A percentile compares a stretch with the other conserved stretches of the same genome.
These are phyloP conservation scores for Biscogniauxia marginata DNA, from an alignment of 2,329 filamentous ascomycete species.

Conservation along the genomic window DNA sequence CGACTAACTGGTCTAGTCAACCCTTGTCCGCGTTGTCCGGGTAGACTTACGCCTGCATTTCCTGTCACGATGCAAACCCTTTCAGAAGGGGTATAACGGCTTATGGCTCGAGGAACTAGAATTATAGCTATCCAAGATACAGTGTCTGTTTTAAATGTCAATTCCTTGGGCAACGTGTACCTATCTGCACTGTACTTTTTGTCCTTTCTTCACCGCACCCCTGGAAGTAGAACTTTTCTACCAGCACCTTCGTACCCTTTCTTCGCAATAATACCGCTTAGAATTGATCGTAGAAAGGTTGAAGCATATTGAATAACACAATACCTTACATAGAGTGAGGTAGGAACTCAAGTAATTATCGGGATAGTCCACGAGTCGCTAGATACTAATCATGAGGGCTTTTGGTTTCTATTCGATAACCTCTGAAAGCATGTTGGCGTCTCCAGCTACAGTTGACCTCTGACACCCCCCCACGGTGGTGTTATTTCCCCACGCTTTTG, in stretches of 20 bases:
- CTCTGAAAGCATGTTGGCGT: not conserved
- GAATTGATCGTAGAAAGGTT: not conserved
- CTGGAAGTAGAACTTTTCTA: not conserved
- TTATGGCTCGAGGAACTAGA: too few relatives aligned
- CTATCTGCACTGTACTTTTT: too few relatives aligned
- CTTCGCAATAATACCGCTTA: not conserved
- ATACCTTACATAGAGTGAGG: not conserved
- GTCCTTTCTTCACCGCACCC: too few relatives aligned
- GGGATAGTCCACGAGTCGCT: not conserved
- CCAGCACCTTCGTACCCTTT: not conserved
- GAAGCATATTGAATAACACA: not conserved
- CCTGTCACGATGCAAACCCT: too few relatives aligned
- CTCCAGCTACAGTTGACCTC: too few relatives aligned
- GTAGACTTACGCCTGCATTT: not conserved
- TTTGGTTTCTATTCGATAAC: not conserved
- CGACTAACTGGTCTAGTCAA: not conserved
- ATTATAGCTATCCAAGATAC: too few relatives aligned
- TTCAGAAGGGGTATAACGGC: too few relatives aligned
- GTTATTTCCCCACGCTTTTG: too few relatives aligned
- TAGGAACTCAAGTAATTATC: not conserved
- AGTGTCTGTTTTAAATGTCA: too few relatives aligned
- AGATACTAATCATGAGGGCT: not conserved
- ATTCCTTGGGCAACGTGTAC: too few relatives aligned
- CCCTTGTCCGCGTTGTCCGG: not conserved
- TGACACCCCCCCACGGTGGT: too few relatives aligned